These are phyloP conservation scores for Glaciozyma martinii DNA, from an alignment of 768 basidiomycete genomes.

Conservation along the genomic window DNA sequence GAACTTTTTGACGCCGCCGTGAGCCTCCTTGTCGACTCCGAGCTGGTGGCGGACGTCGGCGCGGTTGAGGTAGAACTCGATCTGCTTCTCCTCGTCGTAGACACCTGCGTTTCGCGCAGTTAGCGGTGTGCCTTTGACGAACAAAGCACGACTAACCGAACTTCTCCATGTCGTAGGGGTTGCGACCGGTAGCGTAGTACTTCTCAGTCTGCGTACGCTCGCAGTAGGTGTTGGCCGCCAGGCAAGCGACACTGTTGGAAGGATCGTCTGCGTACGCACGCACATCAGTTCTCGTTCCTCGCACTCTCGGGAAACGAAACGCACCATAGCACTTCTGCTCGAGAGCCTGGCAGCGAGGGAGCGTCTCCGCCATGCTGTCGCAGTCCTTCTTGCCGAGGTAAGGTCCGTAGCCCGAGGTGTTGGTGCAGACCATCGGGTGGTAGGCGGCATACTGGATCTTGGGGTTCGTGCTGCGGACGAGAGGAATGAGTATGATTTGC, in stretches of 20 bases:
- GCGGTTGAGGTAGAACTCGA: conserved; percentile 26
- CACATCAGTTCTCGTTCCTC: background rate
- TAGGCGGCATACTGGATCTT: conserved; percentile 32
- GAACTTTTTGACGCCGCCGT: conserved; percentile 29
- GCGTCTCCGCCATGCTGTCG: conserved; percentile 15
- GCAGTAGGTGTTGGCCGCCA: conserved; percentile 27
- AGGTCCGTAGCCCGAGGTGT: conserved; percentile 28
- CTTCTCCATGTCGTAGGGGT: conserved; percentile 53
- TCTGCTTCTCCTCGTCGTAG: conserved; percentile 32
- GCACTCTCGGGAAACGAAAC: background rate
- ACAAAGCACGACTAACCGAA: background rate
- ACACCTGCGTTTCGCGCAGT: conserved; percentile 12
- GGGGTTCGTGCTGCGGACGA: conserved; percentile 26
- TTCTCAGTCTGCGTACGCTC: conserved; percentile 28
- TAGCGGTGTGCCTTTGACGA: too few species aligned
- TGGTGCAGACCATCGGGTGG: conserved; percentile 30
- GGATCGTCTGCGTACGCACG: conserved; percentile 9
- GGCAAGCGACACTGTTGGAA: conserved; percentile 19
- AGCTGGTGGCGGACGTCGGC: conserved; percentile 23
- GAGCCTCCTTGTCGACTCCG: conserved; percentile 28
- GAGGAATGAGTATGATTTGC: background rate
- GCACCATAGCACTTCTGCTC: conserved; percentile 26
- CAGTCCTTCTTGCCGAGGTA: conserved; percentile 21
- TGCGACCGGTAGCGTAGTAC: conserved; percentile 43
- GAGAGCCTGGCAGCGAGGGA: conserved; percentile 28